A percentile compares a stretch with the other conserved stretches of the same genome.
phyloP scores from a whole-genome alignment of 2,329 filamentous ascomycete genomes.

The Orbilia ellipsospora region DNA sequence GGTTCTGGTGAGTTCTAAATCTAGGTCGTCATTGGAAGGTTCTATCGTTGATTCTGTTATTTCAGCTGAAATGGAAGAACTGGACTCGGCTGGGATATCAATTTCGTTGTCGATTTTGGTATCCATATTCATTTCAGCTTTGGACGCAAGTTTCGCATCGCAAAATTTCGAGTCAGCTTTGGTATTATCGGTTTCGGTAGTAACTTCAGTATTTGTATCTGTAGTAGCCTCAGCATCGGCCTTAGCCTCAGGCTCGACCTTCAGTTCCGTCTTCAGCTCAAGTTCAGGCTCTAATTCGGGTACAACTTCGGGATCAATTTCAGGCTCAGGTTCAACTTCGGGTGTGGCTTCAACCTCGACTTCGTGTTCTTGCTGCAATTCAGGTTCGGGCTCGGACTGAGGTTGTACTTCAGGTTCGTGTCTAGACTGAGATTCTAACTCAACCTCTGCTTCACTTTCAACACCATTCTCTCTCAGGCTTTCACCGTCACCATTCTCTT shows the following conservation, averaged over 20 bases:
- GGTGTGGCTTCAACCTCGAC: constrained; percentile 21
- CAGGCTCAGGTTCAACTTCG: constrained; percentile 21
- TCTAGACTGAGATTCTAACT: neutral
- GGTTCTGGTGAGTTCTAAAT: constrained; percentile 36
- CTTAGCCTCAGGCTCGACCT: constrained; percentile 29
- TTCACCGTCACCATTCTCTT: neutral
- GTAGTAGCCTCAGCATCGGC: constrained; percentile 11
- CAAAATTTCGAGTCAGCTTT: too few relatives aligned
- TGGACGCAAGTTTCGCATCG: constrained; percentile 9
- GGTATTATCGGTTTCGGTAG: too few relatives aligned
- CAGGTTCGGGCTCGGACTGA: constrained; percentile 26
- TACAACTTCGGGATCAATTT: constrained; percentile 16
- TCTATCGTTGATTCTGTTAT: constrained; percentile 31
- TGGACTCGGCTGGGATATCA: constrained; percentile 42
- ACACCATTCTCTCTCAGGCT: neutral
- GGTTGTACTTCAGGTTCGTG: neutral
- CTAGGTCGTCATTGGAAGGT: constrained; percentile 25
- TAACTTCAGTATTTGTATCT: too few relatives aligned
- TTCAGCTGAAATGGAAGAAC: constrained; percentile 21
- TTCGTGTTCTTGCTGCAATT: constrained; percentile 17
- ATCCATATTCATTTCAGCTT: constrained; percentile 37
- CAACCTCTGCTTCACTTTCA: neutral
- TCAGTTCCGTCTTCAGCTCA: neutral
- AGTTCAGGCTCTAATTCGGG: constrained; percentile 28
- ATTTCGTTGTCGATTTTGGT: constrained; percentile 28